A percentile compares a stretch with the other conserved stretches of the same genome.
phyloP scores from a whole-genome alignment of 495 filamentous ascomycete genomes.

The Saxophila tyrrhenica region DNA sequence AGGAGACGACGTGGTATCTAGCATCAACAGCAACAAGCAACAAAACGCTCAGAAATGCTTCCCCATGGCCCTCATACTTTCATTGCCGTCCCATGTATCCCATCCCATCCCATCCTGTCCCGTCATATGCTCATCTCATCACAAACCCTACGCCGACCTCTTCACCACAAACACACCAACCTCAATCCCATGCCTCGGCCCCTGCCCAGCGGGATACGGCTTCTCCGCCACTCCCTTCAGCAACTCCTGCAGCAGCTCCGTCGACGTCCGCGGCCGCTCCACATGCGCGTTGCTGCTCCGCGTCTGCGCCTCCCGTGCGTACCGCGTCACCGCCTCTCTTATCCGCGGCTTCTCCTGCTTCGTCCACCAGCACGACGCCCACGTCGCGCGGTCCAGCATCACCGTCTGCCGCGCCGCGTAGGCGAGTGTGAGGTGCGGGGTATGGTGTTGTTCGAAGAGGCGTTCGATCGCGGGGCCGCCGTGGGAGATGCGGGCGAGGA shows the following conservation, averaged over 20 bases:
- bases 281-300: constrained; percentile 14
- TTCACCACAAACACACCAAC: constrained; percentile 28
- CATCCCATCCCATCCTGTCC: not conserved
- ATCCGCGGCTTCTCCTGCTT: constrained; percentile 60
- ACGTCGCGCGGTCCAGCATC: constrained; percentile 44
- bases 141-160: not conserved
- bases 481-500: constrained; percentile 31
- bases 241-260: constrained; percentile 51
- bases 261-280: constrained; percentile 34
- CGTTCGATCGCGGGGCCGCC: constrained; percentile 28
- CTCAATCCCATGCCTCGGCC: constrained; percentile 29
- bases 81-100: not conserved
- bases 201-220: constrained; percentile 16
- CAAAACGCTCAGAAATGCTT: not conserved
- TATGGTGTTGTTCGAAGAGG: constrained; percentile 7
- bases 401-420: constrained; percentile 44
- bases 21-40: too few relatives aligned
- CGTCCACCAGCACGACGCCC: constrained; percentile 57
- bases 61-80: not conserved
- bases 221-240: constrained; percentile 43
- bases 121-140: too few relatives aligned
- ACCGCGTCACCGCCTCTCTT: constrained; percentile 45
- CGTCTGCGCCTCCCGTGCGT: constrained; percentile 43
- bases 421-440: constrained; percentile 35
- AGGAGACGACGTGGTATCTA: not conserved